Conservation (phyloP, 106 monocot genomes). For the Allium fistulosum region DNA sequence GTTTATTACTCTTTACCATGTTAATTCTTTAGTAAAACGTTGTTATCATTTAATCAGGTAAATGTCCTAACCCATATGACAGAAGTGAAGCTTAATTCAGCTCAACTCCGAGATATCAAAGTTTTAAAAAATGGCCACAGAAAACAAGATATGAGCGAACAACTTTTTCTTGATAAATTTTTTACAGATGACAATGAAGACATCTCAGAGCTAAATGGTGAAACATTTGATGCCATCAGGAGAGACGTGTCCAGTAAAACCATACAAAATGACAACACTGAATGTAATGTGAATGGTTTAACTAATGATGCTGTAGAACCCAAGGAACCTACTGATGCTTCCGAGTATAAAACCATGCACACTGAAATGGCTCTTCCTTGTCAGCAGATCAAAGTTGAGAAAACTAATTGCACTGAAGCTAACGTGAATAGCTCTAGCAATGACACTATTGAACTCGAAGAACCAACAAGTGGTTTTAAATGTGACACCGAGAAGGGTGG, state of each 20-base stretch:
- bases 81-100: constrained; percentile 13
- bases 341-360: too few species aligned
- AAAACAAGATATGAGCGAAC: constrained; percentile 42
- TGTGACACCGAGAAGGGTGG: too few species aligned
- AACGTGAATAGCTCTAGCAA: too few species aligned
- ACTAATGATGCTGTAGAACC: neutral
- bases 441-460: too few species aligned
- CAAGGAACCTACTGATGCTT: constrained; percentile 6
- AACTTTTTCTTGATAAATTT: neutral
- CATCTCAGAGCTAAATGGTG: neutral
- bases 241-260: neutral
- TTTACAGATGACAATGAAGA: neutral
- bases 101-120: constrained; percentile 28
- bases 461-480: too few species aligned
- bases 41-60: constrained; percentile 30
- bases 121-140: constrained; percentile 37
- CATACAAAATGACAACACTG: neutral
- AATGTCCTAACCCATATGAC: constrained; percentile 75
- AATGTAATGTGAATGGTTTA: neutral
- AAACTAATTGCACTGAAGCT: too few species aligned
- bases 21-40: neutral
- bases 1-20: neutral
- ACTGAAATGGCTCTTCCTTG: too few species aligned
- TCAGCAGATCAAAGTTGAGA: too few species aligned
- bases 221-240: neutral